Evolutionary conservation across 345 rosid species (phyloP).

Genomic region (Citrus sp.): DNA sequence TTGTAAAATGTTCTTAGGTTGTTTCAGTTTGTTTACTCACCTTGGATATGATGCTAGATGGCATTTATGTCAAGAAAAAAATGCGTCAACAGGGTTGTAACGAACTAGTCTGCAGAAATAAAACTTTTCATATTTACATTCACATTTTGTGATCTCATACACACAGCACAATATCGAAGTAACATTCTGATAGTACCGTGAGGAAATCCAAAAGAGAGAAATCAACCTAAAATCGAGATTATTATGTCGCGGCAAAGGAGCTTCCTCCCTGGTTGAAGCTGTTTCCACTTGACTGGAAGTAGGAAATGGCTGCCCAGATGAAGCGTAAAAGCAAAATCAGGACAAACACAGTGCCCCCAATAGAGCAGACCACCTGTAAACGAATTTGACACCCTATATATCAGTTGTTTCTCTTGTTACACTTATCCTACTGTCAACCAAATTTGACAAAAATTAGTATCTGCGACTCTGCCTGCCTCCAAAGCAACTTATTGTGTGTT

Average conservation of each 20-base stretch:
- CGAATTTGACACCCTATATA: neutral
- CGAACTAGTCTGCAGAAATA: neutral
- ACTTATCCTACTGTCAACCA: neutral
- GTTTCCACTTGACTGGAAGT: slow-evolving; percentile 52
- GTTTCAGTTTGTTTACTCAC: neutral
- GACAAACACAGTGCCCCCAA: slow-evolving; percentile 65
- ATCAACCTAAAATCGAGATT: neutral
- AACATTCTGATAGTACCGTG: no score
- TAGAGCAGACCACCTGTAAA: slow-evolving; percentile 66
- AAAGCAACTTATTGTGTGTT: no score
- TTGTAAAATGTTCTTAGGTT: neutral
- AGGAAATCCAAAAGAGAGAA: neutral
- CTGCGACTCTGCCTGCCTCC: neutral
- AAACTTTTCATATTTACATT: slow-evolving; percentile 1
- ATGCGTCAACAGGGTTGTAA: neutral
- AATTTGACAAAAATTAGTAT: neutral
- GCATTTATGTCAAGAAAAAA: no score
- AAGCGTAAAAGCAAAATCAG: slow-evolving; percentile 56
- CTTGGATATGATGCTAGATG: neutral
- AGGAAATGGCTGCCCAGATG: slow-evolving; percentile 60
- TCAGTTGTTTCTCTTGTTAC: neutral
- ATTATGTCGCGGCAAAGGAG: slow-evolving; percentile 32
- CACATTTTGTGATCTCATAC: neutral
- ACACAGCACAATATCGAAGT: no score
- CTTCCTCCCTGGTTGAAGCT: slow-evolving; percentile 34